phyloP scores from a whole-genome alignment of 805 yeast genomes.

The Zygotorulaspora chibaensis region DNA sequence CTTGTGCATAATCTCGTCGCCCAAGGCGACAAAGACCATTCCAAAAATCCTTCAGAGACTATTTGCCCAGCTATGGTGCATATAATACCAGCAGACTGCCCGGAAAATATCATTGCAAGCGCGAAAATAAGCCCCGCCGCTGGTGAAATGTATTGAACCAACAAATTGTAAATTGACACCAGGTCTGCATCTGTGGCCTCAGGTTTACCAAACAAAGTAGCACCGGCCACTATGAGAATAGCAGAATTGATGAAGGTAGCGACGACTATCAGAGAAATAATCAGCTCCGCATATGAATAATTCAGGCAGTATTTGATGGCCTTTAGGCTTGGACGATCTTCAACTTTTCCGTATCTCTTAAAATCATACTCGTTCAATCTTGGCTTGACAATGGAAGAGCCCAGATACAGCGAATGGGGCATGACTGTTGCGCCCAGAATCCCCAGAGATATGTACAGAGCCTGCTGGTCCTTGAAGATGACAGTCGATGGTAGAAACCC shows the following conservation, averaged over 20 bases:
- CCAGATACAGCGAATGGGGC: constrained; percentile 86
- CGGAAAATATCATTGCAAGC: constrained; percentile 79
- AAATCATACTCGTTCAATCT: constrained; percentile 71
- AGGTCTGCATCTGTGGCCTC: constrained; percentile 76
- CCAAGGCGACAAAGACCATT: constrained; percentile 80
- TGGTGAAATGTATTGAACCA: constrained; percentile 66
- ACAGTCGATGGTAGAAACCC: constrained; percentile 73
- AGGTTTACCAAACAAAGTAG: constrained; percentile 64
- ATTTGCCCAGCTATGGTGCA: constrained; percentile 93
- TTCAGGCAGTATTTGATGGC: constrained; percentile 78
- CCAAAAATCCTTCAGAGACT: constrained; percentile 84
- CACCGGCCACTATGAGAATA: constrained; percentile 86
- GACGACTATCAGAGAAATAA: constrained; percentile 75
- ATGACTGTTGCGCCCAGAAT: constrained; percentile 91
- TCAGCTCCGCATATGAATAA: constrained; percentile 76
- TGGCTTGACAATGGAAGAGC: constrained; percentile 84
- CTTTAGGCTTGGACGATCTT: constrained; percentile 67
- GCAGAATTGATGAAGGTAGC: constrained; percentile 93
- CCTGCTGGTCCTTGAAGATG: constrained; percentile 57
- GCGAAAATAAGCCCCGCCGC: constrained; percentile 90
- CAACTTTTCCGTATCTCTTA: constrained; percentile 44
- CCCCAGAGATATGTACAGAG: constrained; percentile 73
- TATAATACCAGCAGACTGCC: constrained; percentile 94
- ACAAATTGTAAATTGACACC: constrained; percentile 70
- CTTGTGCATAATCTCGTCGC: constrained; percentile 75